phyloP scores from a whole-genome alignment of 306 rosid species.

The Corylus avellana region DNA sequence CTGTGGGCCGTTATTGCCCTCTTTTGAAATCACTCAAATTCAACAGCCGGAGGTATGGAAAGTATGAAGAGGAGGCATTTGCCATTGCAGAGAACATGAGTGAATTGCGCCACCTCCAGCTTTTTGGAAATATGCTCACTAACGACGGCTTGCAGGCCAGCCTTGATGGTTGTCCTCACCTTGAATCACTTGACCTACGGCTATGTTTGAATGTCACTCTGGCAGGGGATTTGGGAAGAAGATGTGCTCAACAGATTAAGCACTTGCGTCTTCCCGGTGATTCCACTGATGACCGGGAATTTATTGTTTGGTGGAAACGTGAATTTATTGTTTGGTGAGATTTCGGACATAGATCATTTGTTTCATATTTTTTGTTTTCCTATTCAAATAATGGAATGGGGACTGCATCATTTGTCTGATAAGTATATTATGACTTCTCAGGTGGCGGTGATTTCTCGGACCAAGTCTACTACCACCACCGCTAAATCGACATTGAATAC shows the following conservation, averaged over 20 bases:
- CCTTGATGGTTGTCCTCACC: slow-evolving; percentile 64
- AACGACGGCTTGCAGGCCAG: slow-evolving; percentile 55
- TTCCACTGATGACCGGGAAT: slow-evolving; percentile 36
- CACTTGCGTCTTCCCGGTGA: slow-evolving; percentile 47
- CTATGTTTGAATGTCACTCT: slow-evolving; percentile 46
- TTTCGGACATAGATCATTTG: too few relatives aligned
- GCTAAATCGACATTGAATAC: too few relatives aligned
- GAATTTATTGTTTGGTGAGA: slow-evolving; percentile 17
- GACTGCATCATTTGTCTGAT: too few relatives aligned
- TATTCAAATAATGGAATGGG: too few relatives aligned
- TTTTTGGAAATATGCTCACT: slow-evolving; percentile 56
- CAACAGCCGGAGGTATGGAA: background rate
- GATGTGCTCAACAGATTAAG: slow-evolving; percentile 49
- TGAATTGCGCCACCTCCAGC: slow-evolving; percentile 53
- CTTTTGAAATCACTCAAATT: slow-evolving; percentile 46
- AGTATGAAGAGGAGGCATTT: slow-evolving; percentile 43
- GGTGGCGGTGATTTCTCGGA: too few relatives aligned
- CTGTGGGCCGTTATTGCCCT: slow-evolving; percentile 55
- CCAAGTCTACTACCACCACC: too few relatives aligned
- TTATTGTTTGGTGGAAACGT: background rate
- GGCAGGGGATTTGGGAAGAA: slow-evolving; percentile 35
- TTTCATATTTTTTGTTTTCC: too few relatives aligned
- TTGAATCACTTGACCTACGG: slow-evolving; percentile 70
- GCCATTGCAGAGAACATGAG: slow-evolving; percentile 55
- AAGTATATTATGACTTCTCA: too few relatives aligned